Base-by-base conservation (phyloP, 257 asterid species). In the Plantago ovata region DNA sequence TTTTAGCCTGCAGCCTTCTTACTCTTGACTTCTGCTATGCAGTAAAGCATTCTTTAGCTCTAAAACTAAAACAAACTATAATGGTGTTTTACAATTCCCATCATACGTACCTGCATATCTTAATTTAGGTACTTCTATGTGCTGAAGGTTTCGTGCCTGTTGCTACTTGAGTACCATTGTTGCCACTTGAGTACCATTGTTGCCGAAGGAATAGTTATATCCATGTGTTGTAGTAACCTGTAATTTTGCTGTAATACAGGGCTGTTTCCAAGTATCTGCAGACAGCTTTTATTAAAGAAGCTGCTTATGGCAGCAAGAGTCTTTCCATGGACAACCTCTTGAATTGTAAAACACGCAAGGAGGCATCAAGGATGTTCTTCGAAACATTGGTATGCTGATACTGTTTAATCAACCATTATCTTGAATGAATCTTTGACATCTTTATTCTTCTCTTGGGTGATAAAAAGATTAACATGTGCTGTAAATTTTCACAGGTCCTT, bases 231-330 rank as follows among this genome's bases (percentile, higher is more conserved):
- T 1, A 15, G 39, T 44, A 39, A 45, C 33, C 16, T 12, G 44
- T 28, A 6, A 32, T 44, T 61, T 45, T 53, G 14, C 24, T 63
- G 18, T 67, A 53, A 13, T 64, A 22, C 61, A 92, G 98, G 77
- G 98, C 98, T 47, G 98, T 92, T 59, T 81, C 89, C 60, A 92
- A 88, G 79, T 92, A 85, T 67, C 94, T 92, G 33, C 97, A 85
- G 58, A 77, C 86, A 13, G 10, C 77, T 62, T 85, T 92, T 63
- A 69, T 57, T 6, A 85, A 79, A 71, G 96, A 88, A 77, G 89
- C 85, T 10, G 90, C 79, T 58, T 55, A 23, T 13, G 89, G 90
- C 40, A 77, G 82, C 60, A 78, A 65, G 19, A 64, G 76, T 58
- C 77, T 88, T 69, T 78, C 94, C 49, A 69, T 80, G 80, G 93